Evolutionary conservation across 805 yeast species (phyloP).

Genomic region (Wickerhamiella sergipiensis): DNA sequence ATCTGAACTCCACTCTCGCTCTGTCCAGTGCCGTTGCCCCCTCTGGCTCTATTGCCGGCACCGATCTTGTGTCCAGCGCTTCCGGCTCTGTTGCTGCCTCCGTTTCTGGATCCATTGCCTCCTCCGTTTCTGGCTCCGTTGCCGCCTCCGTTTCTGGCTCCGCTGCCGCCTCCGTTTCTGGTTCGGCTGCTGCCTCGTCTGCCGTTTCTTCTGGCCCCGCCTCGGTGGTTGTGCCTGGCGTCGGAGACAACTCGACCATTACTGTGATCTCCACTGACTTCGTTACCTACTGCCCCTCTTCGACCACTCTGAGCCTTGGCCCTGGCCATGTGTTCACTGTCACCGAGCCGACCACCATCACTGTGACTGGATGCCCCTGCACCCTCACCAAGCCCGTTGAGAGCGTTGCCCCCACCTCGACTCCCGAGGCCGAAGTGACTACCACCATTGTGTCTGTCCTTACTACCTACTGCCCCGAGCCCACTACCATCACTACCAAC

Average conservation of each 20-base stretch:
- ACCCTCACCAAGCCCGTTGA: constrained; percentile 37
- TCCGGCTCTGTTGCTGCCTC: not conserved
- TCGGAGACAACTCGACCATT: not conserved
- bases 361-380: constrained; percentile 50
- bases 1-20: not conserved
- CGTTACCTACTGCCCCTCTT: constrained; percentile 20
- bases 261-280: constrained; percentile 14
- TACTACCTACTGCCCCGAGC: constrained; percentile 16
- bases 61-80: not conserved
- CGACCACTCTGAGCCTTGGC: constrained; percentile 18
- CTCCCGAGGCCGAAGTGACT: not conserved
- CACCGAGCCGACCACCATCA: constrained; percentile 40
- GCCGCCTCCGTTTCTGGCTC: not conserved
- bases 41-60: not conserved
- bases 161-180: not conserved
- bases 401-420: not conserved
- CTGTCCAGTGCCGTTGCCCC: too few relatives aligned
- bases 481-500: constrained; percentile 8
- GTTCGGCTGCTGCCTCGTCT: not conserved
- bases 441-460: constrained; percentile 14
- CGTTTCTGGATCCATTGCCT: too few relatives aligned
- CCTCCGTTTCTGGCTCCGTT: not conserved
- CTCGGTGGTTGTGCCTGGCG: not conserved
- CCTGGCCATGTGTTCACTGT: constrained; percentile 29
- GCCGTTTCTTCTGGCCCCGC: constrained; percentile 4